Conservation (phyloP, 345 rosid species). For the Camelina laxa region DNA sequence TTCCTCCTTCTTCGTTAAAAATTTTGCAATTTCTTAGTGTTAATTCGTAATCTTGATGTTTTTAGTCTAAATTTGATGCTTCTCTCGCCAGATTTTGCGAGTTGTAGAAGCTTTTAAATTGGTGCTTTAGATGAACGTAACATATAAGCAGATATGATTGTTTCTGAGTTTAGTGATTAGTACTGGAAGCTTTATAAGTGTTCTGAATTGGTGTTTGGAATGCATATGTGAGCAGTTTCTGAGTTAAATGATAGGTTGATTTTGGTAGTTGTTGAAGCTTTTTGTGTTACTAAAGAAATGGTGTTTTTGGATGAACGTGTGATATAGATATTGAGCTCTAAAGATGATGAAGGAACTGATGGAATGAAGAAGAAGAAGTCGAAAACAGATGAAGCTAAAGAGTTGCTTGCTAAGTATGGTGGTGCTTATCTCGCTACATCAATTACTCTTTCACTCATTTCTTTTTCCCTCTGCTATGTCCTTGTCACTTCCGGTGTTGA, state of each 20-base stretch:
- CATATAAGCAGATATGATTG: not conserved
- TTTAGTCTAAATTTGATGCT: not conserved
- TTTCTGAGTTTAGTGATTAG: not conserved
- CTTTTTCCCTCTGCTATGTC: slow-evolving; percentile 74
- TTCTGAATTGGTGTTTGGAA: too few species aligned
- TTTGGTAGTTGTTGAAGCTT: not conserved
- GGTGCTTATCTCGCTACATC: slow-evolving; percentile 97
- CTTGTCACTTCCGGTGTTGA: slow-evolving; percentile 76
- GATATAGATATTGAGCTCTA: slow-evolving; percentile 71
- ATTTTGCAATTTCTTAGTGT: not conserved
- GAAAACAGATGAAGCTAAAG: slow-evolving; percentile 79
- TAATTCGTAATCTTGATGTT: not conserved
- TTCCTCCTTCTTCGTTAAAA: not conserved
- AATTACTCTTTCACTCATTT: slow-evolving; percentile 81
- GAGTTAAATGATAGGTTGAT: not conserved
- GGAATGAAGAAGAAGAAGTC: slow-evolving; percentile 61
- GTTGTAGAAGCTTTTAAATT: too few species aligned
- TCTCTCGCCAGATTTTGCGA: not conserved
- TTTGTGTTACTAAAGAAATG: not conserved
- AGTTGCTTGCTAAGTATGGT: slow-evolving; percentile 80
- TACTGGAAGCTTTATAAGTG: too few species aligned
- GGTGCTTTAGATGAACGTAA: too few species aligned
- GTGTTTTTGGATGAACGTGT: slow-evolving; percentile 10
- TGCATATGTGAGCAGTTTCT: not conserved
- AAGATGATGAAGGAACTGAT: slow-evolving; percentile 57